Conservation (phyloP, 78 protist species). For the Tieghemostelium lacteum region DNA sequence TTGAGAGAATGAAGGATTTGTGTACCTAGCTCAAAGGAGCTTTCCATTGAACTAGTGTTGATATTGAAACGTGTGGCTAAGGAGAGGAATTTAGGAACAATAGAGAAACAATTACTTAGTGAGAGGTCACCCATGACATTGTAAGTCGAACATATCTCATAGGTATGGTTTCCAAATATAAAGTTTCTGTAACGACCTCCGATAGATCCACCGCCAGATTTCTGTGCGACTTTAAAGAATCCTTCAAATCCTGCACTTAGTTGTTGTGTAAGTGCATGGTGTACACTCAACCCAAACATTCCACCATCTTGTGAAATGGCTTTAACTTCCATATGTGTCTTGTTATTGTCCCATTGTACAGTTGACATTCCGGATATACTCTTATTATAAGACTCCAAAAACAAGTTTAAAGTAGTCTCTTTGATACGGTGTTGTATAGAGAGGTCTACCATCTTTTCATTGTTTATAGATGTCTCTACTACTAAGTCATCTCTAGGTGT, state of each 20-base stretch:
- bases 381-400: background rate
- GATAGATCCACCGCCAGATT: constrained; percentile 29
- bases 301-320: constrained; percentile 13
- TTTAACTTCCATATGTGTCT: background rate
- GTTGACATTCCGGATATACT: background rate
- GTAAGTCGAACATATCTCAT: constrained; percentile 1
- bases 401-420: background rate
- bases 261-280: background rate
- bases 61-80: constrained; percentile 59
- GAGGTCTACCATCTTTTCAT: background rate
- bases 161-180: background rate
- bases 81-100: constrained; percentile 11
- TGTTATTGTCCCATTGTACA: background rate
- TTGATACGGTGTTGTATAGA: background rate
- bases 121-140: constrained; percentile 69
- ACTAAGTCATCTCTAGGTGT: background rate
- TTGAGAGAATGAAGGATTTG: background rate
- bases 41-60: constrained; percentile 35
- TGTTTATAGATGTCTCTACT: background rate
- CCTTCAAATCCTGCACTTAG: constrained; percentile 28
- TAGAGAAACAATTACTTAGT: background rate
- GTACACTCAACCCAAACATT: background rate
- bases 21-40: constrained; percentile 26
- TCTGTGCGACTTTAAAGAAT: constrained; percentile 32
- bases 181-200: constrained; percentile 13